Evolutionary conservation across 352 stramenopile genomes (phyloP), one percentile per base, ranked within the genome.

Genomic region (Peronospora destructor): DNA sequence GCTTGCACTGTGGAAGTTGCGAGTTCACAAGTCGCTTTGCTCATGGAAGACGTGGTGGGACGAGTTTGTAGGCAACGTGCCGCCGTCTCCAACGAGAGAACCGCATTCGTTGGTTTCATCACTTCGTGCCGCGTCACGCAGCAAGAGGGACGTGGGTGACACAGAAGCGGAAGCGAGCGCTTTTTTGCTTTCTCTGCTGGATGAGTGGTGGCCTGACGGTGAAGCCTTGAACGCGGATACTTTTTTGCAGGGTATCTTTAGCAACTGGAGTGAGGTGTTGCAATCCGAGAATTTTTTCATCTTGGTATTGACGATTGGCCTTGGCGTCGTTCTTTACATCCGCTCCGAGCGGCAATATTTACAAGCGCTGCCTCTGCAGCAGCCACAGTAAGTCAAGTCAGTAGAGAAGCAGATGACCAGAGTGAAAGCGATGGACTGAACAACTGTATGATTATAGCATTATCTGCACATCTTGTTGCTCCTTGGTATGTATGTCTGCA

Each of bases 1-100:
- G 14, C 54, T 96, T n/a, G 86, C 84, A 23, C 57, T 94, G 26
- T 90, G 76, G 76, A 92, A 92, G 40, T 54, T 90, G 59, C 68
- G 70, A n/a, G 60, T 55, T 19, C 77, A 91, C 53, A 75, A 78
- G 53, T 55, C 51, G 28, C 29, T 82, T 4, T 45, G 57, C n/a
- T 66, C 53, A 2, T 91, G 76, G 78, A 76, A 73, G 25, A 68
- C 61, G 16, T 76, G 66, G 73, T 89, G 66, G 61, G 60, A 85
- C 19, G 71, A 80, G 32, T 56, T 83, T 10, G 58, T 85, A 13
- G 77, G 77, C 23, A 77, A 81, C 37, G 53, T 72, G 9, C 38
- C 58, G 41, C 66, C 64, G 13, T 57, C 58, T 8, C 49, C 35
- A 40, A 54, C 56, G 21, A 29, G 4, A 12, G 25, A 29, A 3